phyloP scores from a whole-genome alignment of 1,284 basidiomycete genomes.

The Termitomyces sp. region DNA sequence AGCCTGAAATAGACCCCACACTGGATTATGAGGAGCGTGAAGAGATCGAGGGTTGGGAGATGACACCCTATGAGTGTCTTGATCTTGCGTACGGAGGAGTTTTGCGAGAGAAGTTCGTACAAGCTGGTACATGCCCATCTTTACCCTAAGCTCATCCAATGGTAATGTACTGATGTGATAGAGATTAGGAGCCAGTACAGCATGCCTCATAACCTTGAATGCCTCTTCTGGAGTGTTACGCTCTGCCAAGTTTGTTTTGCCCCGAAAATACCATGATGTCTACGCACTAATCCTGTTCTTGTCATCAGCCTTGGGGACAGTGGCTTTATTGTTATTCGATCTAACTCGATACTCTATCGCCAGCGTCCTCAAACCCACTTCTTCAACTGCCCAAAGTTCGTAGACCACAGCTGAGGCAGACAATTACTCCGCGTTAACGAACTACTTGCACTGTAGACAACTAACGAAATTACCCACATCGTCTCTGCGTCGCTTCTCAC shows the following conservation, averaged over 20 bases:
- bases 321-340: slow-evolving; percentile 76
- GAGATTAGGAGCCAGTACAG: slow-evolving; percentile 76
- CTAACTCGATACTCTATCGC: slow-evolving; percentile 57
- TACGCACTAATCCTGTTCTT: neutral
- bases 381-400: slow-evolving; percentile 77
- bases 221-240: slow-evolving; percentile 69
- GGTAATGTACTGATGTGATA: neutral
- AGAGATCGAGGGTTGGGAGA: slow-evolving; percentile 64
- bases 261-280: slow-evolving; percentile 1
- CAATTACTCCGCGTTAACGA: slow-evolving; percentile 4
- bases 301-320: slow-evolving; percentile 77
- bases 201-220: slow-evolving; percentile 76
- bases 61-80: slow-evolving; percentile 66
- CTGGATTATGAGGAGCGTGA: slow-evolving; percentile 73
- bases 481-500: slow-evolving; percentile 35
- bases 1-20: slow-evolving; percentile 81
- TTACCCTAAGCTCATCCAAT: neutral
- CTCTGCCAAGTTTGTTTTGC: slow-evolving; percentile 66
- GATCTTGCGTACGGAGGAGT: slow-evolving; percentile 72
- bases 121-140: slow-evolving; percentile 55
- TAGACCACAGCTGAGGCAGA: slow-evolving; percentile 3
- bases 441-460: slow-evolving; percentile 41
- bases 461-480: slow-evolving; percentile 60
- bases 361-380: slow-evolving; percentile 72
- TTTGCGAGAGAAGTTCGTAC: slow-evolving; percentile 60